A percentile compares a stretch with the other conserved stretches of the same genome.
These are phyloP conservation scores for Fonsecaea pugnacius DNA, from an alignment of 2,329 filamentous ascomycete species.

Conservation along the genomic window DNA sequence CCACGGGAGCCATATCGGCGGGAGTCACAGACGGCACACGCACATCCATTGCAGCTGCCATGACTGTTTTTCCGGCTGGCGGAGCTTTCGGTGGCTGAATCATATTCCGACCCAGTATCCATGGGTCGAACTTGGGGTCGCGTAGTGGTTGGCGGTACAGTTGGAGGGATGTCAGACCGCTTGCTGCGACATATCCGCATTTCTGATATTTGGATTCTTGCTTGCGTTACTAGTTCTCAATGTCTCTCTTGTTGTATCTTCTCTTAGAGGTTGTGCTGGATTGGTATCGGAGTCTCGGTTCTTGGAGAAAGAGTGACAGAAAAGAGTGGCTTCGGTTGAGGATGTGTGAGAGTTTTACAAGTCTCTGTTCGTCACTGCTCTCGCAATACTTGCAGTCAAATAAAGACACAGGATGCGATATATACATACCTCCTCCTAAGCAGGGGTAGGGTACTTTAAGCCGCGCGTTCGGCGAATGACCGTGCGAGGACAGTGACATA, in stretches of 20 bases:
- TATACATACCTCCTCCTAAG: neutral
- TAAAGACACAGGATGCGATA: neutral
- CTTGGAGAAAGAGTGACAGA: neutral
- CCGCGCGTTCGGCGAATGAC: neutral
- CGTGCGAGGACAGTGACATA: neutral
- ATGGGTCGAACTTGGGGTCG: neutral
- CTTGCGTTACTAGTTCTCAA: neutral
- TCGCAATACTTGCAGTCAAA: neutral
- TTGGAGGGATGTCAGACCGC: neutral
- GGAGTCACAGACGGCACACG: neutral
- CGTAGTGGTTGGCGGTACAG: neutral
- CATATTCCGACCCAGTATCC: neutral
- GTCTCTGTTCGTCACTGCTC: neutral
- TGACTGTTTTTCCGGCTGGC: neutral
- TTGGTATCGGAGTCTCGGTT: neutral
- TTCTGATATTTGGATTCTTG: neutral
- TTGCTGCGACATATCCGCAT: neutral
- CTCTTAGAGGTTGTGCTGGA: neutral
- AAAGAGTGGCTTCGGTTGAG: neutral
- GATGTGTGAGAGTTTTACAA: neutral
- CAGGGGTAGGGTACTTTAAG: neutral
- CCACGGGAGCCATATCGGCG: constrained; percentile 1
- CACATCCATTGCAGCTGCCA: neutral
- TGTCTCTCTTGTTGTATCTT: neutral
- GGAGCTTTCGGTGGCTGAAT: neutral